Conservation (phyloP, 2,329 filamentous ascomycete genomes). For the Colletotrichum orbiculare region DNA sequence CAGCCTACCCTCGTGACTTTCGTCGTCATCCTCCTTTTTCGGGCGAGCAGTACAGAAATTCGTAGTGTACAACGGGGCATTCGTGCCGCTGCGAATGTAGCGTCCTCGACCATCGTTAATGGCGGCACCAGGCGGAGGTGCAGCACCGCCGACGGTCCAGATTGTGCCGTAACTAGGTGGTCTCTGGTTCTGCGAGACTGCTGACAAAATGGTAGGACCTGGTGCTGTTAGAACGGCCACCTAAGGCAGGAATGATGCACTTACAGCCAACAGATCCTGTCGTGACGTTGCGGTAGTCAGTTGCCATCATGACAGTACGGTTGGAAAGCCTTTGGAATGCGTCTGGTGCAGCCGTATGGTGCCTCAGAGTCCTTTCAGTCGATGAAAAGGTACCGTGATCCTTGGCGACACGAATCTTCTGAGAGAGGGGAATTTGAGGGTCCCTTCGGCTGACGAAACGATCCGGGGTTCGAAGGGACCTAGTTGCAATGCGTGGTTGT, state of each 20-base stretch:
- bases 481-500: background rate
- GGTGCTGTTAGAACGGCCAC: constrained; percentile 2
- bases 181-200: constrained; percentile 44
- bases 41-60: constrained; percentile 56
- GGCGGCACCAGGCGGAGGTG: constrained; percentile 61
- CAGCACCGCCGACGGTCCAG: constrained; percentile 81
- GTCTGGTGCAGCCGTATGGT: constrained; percentile 53
- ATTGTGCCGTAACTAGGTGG: constrained; percentile 75
- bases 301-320: constrained; percentile 36
- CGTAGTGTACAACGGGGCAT: constrained; percentile 73
- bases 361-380: constrained; percentile 57
- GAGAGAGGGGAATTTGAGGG: constrained; percentile 45
- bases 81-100: constrained; percentile 75
- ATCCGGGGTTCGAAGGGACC: constrained; percentile 47
- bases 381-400: constrained; percentile 53
- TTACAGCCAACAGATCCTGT: background rate
- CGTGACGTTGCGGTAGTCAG: constrained; percentile 36
- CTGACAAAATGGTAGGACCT: constrained; percentile 42
- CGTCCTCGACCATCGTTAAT: constrained; percentile 73
- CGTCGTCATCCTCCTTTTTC: constrained; percentile 67
- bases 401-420: constrained; percentile 56
- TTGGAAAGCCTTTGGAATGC: constrained; percentile 53
- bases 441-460: constrained; percentile 63
- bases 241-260: constrained; percentile 18
- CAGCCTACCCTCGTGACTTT: constrained; percentile 78